Evolutionary conservation across 352 stramenopile genomes (phyloP).

Genomic region (Phytophthora pinifolia): DNA sequence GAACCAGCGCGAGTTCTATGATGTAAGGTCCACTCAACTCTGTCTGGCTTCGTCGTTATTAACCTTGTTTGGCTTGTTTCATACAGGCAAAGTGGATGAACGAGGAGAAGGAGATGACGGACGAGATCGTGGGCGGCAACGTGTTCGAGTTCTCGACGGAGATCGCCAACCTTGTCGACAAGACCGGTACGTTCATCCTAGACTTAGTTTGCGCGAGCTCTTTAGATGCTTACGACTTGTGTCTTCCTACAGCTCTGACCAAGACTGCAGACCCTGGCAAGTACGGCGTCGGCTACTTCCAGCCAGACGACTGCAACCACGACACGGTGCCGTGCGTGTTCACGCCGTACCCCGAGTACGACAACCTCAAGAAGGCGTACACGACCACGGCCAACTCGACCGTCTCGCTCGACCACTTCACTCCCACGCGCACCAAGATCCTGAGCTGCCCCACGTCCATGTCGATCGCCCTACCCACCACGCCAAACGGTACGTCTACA

Average conservation of each 20-base stretch:
- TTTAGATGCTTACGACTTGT: background rate
- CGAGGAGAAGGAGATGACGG: conserved; percentile 60
- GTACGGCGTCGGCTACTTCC: conserved; percentile 76
- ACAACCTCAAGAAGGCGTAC: conserved; percentile 76
- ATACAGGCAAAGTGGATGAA: conserved; percentile 75
- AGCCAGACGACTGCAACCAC: conserved; percentile 68
- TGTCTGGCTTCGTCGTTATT: background rate
- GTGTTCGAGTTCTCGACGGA: conserved; percentile 80
- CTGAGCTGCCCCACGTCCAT: conserved; percentile 47
- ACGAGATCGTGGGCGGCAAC: conserved; percentile 66
- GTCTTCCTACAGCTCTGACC: conserved; percentile 30
- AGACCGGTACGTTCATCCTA: conserved; percentile 17
- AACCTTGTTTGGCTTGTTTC: background rate
- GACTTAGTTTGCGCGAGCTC: too few species aligned
- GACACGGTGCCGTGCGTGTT: conserved; percentile 53
- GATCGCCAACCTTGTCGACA: conserved; percentile 50
- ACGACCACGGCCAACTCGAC: conserved; percentile 64
- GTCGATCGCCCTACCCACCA: conserved; percentile 30
- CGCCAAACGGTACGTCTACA: conserved; percentile 33
- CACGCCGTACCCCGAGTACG: conserved; percentile 70
- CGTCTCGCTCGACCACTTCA: conserved; percentile 41
- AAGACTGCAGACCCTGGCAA: conserved; percentile 57
- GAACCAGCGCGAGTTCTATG: conserved; percentile 65
- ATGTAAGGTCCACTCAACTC: conserved; percentile 29
- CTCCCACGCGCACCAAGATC: conserved; percentile 32